A percentile compares a stretch with the other conserved stretches of the same genome.
phyloP scores from a whole-genome alignment of 345 rosid species.

The Bruguiera gymnorhiza region DNA sequence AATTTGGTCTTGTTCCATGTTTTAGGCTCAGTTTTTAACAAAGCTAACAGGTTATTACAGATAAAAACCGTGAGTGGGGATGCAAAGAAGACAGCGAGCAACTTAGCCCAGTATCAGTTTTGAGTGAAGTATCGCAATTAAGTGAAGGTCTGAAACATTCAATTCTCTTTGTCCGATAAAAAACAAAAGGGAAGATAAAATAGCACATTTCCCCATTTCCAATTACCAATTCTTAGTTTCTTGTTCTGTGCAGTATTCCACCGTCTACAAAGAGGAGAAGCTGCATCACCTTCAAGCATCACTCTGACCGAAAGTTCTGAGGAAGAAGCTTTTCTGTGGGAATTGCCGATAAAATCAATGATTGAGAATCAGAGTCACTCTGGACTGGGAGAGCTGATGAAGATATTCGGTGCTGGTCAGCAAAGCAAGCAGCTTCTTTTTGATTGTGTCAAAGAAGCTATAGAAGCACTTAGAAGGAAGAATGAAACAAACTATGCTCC shows the following conservation, averaged over 20 bases:
- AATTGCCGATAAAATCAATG: conserved; percentile 13
- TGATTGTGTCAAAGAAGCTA: conserved; percentile 7
- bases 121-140: conserved; percentile 11
- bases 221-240: neutral
- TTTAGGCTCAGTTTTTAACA: conserved; percentile 6
- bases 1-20: neutral
- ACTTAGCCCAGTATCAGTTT: conserved; percentile 11
- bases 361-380: conserved; percentile 18
- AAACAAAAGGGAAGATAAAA: neutral
- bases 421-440: conserved; percentile 17
- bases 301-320: neutral
- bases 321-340: conserved; percentile 16
- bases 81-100: conserved; percentile 15
- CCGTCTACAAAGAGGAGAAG: neutral
- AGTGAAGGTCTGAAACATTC: conserved; percentile 10
- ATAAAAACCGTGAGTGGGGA: conserved; percentile 4
- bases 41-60: conserved; percentile 14
- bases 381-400: conserved; percentile 14
- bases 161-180: neutral
- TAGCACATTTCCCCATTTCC: neutral
- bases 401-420: conserved; percentile 3
- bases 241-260: conserved; percentile 1
- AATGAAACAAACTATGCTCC: neutral
- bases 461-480: neutral
- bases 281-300: conserved; percentile 13